Percentiles rank a stretch among this genome's conserved stretches.
These are phyloP conservation scores for Didymella sp. DNA, from an alignment of 2,329 filamentous ascomycete species.

Conservation along the genomic window DNA sequence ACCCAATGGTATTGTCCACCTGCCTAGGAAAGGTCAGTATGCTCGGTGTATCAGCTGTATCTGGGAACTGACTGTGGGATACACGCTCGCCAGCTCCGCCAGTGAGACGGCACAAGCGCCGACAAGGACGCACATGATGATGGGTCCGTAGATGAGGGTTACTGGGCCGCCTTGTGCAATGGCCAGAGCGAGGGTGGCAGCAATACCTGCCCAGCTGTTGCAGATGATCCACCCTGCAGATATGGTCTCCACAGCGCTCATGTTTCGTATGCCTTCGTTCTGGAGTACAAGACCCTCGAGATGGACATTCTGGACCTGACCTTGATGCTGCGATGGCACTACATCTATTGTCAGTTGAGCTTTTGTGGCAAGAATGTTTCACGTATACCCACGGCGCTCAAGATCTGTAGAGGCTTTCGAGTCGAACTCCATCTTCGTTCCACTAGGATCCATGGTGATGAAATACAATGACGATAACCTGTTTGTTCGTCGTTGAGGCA, in stretches of 20 bases:
- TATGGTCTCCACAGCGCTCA: constrained; percentile 24
- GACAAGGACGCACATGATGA: constrained; percentile 24
- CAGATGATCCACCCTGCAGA: constrained; percentile 28
- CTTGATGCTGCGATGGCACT: constrained; percentile 16
- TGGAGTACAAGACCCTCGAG: constrained; percentile 20
- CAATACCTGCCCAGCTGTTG: constrained; percentile 28
- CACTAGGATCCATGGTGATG: background rate
- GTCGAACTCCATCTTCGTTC: background rate
- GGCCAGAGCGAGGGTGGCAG: constrained; percentile 23
- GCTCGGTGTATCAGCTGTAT: no score
- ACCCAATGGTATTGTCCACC: constrained; percentile 35
- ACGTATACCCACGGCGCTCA: constrained; percentile 1
- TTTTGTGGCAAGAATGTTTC: background rate
- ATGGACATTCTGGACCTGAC: constrained; percentile 11
- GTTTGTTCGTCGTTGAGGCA: background rate
- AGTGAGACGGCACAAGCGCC: constrained; percentile 22
- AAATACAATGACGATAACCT: background rate
- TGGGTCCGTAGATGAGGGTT: constrained; percentile 24
- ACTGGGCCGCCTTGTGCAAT: constrained; percentile 24
- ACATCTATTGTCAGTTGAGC: background rate
- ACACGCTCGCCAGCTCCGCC: constrained; percentile 43
- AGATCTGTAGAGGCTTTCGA: background rate
- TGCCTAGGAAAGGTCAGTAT: constrained; percentile 1
- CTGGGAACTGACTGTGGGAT: constrained; percentile 28
- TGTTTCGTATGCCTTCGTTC: constrained; percentile 15